A percentile compares a stretch with the other conserved stretches of the same genome.
Evolutionary conservation across 257 asterid genomes (phyloP).

Genomic region (Jacaranda copaia): DNA sequence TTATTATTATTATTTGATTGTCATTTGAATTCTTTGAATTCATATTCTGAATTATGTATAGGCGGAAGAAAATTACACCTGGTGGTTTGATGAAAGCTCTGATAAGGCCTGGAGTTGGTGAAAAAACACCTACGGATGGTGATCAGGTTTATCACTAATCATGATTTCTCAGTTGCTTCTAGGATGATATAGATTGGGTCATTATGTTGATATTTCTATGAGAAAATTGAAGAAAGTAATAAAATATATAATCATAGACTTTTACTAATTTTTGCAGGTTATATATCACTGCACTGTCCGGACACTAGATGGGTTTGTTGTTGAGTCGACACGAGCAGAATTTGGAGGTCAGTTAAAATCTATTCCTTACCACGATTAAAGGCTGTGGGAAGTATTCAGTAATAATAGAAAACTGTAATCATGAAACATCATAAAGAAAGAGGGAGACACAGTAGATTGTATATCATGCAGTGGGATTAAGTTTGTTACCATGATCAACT

Average conservation of each 20-base stretch:
- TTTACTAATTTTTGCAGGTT: constrained; percentile 57
- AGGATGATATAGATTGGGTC: background rate
- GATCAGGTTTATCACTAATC: constrained; percentile 67
- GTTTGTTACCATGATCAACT: background rate
- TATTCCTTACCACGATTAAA: background rate
- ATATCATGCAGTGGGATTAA: background rate
- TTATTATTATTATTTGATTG: too few species aligned
- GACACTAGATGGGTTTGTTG: constrained; percentile 84
- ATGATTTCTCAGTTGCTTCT: constrained; percentile 4
- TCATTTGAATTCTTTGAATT: background rate
- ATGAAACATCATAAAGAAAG: background rate
- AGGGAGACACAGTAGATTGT: constrained; percentile 8
- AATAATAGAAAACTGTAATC: background rate
- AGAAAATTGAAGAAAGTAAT: constrained; percentile 9
- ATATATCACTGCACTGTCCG: constrained; percentile 89
- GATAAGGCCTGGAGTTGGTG: constrained; percentile 92
- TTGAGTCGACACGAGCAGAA: constrained; percentile 81
- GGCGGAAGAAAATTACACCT: constrained; percentile 86
- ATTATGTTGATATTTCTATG: background rate
- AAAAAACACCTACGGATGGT: constrained; percentile 74
- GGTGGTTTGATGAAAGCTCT: constrained; percentile 96
- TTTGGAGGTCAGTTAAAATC: constrained; percentile 64
- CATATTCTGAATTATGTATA: constrained; percentile 35
- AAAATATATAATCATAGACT: background rate
- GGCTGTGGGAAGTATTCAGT: background rate